Evolutionary conservation across 2,329 filamentous ascomycete genomes (phyloP).

Genomic region (Fusarium clavum): DNA sequence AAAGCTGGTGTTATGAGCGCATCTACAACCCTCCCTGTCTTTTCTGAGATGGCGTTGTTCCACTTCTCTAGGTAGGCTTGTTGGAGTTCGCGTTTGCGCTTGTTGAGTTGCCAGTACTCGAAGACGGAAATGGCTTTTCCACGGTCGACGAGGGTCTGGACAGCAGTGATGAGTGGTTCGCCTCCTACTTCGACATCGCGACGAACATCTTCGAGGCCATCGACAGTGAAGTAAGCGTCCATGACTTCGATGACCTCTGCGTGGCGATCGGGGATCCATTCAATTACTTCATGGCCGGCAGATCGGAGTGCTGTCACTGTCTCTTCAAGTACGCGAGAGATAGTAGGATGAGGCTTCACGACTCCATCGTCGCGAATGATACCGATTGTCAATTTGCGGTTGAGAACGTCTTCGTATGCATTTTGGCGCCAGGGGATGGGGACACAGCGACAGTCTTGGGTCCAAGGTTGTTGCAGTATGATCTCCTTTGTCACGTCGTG

Average conservation of each 20-base stretch:
- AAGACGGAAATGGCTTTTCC: conserved; percentile 68
- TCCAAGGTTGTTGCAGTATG: conserved; percentile 62
- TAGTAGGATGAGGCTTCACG: conserved; percentile 65
- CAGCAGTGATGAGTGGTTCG: conserved; percentile 69
- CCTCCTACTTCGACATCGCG: conserved; percentile 64
- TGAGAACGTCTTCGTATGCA: conserved; percentile 55
- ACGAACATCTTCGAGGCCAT: conserved; percentile 72
- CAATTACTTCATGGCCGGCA: conserved; percentile 65
- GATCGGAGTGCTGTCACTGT: conserved; percentile 53
- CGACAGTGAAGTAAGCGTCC: conserved; percentile 71
- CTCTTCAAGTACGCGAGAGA: conserved; percentile 58
- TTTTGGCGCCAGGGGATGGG: conserved; percentile 66
- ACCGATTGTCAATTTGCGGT: conserved; percentile 61
- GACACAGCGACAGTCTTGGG: conserved; percentile 63
- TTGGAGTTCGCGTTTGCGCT: conserved; percentile 59
- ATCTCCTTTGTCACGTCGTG: conserved; percentile 61
- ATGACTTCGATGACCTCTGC: conserved; percentile 67
- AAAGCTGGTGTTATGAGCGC: conserved; percentile 68
- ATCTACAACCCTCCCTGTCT: conserved; percentile 62
- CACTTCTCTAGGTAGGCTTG: conserved; percentile 67
- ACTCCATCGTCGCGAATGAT: conserved; percentile 64
- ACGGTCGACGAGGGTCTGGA: conserved; percentile 66
- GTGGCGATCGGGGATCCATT: conserved; percentile 65
- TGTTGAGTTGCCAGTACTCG: conserved; percentile 76
- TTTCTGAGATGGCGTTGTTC: conserved; percentile 58